phyloP scores from a whole-genome alignment of 2,329 filamentous ascomycete genomes.

The Fusarium sp. region DNA sequence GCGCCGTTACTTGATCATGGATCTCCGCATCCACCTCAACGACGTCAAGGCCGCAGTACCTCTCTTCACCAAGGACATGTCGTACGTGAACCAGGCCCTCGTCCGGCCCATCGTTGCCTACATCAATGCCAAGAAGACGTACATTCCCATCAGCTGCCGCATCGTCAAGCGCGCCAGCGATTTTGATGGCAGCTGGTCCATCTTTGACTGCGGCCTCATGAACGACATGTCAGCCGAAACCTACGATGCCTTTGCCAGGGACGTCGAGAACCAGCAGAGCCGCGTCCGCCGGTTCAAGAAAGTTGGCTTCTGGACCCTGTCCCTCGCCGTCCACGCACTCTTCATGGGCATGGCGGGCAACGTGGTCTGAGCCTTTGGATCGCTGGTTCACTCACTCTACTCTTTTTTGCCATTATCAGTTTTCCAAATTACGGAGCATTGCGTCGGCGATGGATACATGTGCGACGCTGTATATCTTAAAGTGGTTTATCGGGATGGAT shows the following conservation, averaged over 20 bases:
- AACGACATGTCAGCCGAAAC: slow-evolving; percentile 93
- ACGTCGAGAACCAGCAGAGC: slow-evolving; percentile 90
- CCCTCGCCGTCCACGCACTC: slow-evolving; percentile 90
- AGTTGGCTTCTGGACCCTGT: slow-evolving; percentile 95
- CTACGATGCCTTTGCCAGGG: slow-evolving; percentile 91
- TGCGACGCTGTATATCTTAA: slow-evolving; percentile 29
- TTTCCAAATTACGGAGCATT: not conserved
- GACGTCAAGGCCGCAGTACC: slow-evolving; percentile 94
- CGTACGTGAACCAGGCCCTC: slow-evolving; percentile 95
- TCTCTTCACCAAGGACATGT: slow-evolving; percentile 90
- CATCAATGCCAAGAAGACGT: slow-evolving; percentile 94
- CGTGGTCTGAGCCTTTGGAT: slow-evolving; percentile 57
- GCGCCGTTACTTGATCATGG: slow-evolving; percentile 88
- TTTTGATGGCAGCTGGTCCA: slow-evolving; percentile 95
- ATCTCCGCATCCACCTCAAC: slow-evolving; percentile 94
- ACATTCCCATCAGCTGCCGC: slow-evolving; percentile 94
- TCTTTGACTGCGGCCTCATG: slow-evolving; percentile 94
- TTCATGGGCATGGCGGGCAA: slow-evolving; percentile 96
- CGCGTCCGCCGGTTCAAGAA: slow-evolving; percentile 90
- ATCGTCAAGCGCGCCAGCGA: slow-evolving; percentile 90
- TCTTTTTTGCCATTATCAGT: slow-evolving; percentile 14
- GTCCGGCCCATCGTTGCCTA: slow-evolving; percentile 97
- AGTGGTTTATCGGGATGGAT: slow-evolving; percentile 3
- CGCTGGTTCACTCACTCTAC: slow-evolving; percentile 14
- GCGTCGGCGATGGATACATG: slow-evolving; percentile 16